Base-by-base conservation (phyloP, 768 basidiomycete species). In the Termitomyces sp. region DNA sequence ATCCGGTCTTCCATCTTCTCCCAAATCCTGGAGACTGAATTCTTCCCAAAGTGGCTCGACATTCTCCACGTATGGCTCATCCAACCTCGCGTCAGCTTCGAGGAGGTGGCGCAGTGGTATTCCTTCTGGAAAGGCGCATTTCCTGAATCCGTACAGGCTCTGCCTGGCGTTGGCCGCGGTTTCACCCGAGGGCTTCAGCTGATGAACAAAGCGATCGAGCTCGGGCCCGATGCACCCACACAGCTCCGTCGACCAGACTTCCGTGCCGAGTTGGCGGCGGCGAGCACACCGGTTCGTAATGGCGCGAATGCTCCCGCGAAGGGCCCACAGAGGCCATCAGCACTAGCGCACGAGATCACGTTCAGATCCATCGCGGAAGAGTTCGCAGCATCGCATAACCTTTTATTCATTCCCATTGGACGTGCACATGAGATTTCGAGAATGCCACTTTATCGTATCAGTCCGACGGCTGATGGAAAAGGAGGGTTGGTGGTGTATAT, bases 31-130 rank as follows among this genome's bases (percentile, higher is more conserved):
- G 91, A 96, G 67, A 79, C 81, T 5, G 93, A 94, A 63, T 96
- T 98, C 76, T 98, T 98, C 80, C 91, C 94, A 4, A 96, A 97
- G 67, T 99, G 95, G 94, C 77, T 98, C 56, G 89, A 94, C 46
- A 85, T 91, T 20, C 75, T 99, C 22, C 87, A 95, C 65, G 71
- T 92, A 42, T 98, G 97, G 97, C 86, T 99, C 38, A 78, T 88
- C n/a, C 90, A 93, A 59, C 91, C 93, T 1, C 82, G 75, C 43
- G 89, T 89, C 64, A 94, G 85, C 72, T 89, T 93, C 62, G 91
- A 89, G 61, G 93, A 98, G 69, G 93, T 99, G 10, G 89, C 89
- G 3, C 82, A 89, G 56, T 99, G 97, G 97, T 97, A 88, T 68
- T 80, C 79, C 1, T 90, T 85, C 68, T 98, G 96, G 96, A 96